Conservation (phyloP, 2,329 filamentous ascomycete genomes). For the Talaromyces sp. region DNA sequence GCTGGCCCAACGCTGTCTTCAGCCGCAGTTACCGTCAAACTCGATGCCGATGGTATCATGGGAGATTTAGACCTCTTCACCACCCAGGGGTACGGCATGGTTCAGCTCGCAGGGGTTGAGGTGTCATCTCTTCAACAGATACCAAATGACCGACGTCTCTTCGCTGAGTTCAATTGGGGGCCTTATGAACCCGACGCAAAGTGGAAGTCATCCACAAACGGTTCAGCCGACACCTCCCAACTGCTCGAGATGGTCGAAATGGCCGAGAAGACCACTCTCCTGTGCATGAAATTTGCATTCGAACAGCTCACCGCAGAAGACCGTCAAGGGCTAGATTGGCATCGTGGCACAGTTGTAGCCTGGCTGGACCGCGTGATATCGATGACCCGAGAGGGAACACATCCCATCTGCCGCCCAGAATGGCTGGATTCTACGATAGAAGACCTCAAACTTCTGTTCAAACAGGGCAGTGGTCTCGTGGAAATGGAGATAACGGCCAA, state of each 20-base stretch:
- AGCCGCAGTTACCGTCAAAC: background rate
- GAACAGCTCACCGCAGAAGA: background rate
- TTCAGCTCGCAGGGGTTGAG: background rate
- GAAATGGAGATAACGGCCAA: background rate
- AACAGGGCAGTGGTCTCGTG: background rate
- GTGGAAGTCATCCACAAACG: background rate
- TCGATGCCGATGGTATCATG: background rate
- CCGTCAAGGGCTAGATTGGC: background rate
- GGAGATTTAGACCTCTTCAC: background rate
- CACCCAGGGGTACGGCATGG: background rate
- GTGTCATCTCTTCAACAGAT: background rate
- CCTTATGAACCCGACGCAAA: background rate
- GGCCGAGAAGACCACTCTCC: background rate
- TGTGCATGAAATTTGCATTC: background rate
- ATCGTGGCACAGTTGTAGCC: background rate
- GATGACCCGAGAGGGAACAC: background rate
- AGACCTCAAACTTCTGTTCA: background rate
- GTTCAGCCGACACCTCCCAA: background rate
- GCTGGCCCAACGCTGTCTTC: background rate
- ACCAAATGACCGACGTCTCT: background rate
- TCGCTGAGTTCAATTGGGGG: background rate
- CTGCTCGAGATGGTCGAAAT: background rate
- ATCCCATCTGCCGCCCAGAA: background rate
- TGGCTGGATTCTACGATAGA: background rate
- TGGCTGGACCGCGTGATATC: background rate